These are phyloP conservation scores for Lyophyllum decastes DNA, from an alignment of 768 basidiomycete genomes.

Conservation along the genomic window DNA sequence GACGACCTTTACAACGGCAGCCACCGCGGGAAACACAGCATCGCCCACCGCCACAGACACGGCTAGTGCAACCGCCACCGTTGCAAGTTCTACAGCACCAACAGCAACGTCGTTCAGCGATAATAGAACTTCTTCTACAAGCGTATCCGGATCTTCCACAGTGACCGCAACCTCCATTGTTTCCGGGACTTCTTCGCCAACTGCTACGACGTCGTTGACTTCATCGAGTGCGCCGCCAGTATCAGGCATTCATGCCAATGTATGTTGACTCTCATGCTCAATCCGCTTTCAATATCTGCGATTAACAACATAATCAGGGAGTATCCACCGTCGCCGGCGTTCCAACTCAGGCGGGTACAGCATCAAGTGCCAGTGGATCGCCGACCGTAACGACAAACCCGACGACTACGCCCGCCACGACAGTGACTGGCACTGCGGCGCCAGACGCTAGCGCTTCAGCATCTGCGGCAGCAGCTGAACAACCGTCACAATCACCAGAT, in stretches of 20 bases:
- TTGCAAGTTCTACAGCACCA: background rate
- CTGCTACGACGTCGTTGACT: conserved; percentile 15
- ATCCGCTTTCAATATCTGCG: background rate
- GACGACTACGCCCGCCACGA: conserved; percentile 8
- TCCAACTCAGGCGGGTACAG: conserved; percentile 14
- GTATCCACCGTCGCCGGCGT: conserved; percentile 17
- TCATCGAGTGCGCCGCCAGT: conserved; percentile 14
- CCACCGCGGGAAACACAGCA: conserved; percentile 15
- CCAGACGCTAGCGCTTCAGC: conserved; percentile 18
- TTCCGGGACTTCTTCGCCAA: conserved; percentile 11
- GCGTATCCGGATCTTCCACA: background rate
- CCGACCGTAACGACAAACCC: conserved; percentile 8
- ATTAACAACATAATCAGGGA: conserved; percentile 10
- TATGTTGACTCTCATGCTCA: conserved; percentile 1
- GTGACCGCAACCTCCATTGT: conserved; percentile 4
- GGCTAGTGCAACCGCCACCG: conserved; percentile 15
- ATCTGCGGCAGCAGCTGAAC: conserved; percentile 33
- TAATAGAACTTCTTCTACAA: background rate
- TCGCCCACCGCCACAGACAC: conserved; percentile 17
- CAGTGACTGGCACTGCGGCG: conserved; percentile 14
- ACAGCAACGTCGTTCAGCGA: background rate
- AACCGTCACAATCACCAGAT: conserved; percentile 34
- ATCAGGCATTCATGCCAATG: conserved; percentile 15
- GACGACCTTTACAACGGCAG: conserved; percentile 23
- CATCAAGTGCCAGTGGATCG: conserved; percentile 17